phyloP scores from a whole-genome alignment of 2,329 filamentous ascomycete genomes.

The Volutella citrinella region DNA sequence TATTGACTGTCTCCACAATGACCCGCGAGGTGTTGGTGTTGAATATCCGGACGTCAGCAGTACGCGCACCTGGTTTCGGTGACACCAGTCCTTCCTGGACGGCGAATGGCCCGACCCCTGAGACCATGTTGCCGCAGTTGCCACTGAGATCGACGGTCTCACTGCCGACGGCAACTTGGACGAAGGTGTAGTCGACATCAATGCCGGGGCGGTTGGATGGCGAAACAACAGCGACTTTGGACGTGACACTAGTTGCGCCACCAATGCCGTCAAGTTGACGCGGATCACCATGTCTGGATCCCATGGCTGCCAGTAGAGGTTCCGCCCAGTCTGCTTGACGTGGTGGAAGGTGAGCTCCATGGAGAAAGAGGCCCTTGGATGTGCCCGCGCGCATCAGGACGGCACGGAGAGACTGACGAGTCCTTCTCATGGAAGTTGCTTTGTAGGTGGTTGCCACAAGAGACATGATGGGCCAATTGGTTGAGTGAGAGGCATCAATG shows the following conservation, averaged over 20 bases:
- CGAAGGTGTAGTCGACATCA: slow-evolving; percentile 62
- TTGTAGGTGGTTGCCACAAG: slow-evolving; percentile 6
- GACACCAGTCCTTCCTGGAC: slow-evolving; percentile 46
- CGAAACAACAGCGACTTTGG: slow-evolving; percentile 59
- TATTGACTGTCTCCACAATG: slow-evolving; percentile 52
- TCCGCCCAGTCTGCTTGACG: slow-evolving; percentile 44
- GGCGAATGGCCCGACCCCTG: slow-evolving; percentile 58
- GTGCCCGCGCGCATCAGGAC: slow-evolving; percentile 63
- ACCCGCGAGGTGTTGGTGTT: slow-evolving; percentile 62
- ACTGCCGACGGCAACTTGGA: slow-evolving; percentile 56
- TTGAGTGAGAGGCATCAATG: neutral
- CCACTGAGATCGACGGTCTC: slow-evolving; percentile 54
- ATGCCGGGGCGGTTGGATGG: slow-evolving; percentile 36
- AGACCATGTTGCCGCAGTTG: slow-evolving; percentile 64
- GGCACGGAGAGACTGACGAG: slow-evolving; percentile 37
- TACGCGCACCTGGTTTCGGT: slow-evolving; percentile 22
- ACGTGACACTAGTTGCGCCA: slow-evolving; percentile 57
- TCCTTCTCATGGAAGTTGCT: slow-evolving; percentile 7
- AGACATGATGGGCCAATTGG: slow-evolving; percentile 1
- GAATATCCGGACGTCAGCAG: slow-evolving; percentile 42
- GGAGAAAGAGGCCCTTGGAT: slow-evolving; percentile 59
- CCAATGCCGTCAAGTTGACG: slow-evolving; percentile 63
- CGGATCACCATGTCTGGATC: slow-evolving; percentile 52
- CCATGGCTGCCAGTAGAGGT: slow-evolving; percentile 53
- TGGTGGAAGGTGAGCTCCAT: slow-evolving; percentile 48